Evolutionary conservation across 352 stramenopile species (phyloP), one percentile per base, ranked within the genome.

Genomic region (Blastocystis sp.): DNA sequence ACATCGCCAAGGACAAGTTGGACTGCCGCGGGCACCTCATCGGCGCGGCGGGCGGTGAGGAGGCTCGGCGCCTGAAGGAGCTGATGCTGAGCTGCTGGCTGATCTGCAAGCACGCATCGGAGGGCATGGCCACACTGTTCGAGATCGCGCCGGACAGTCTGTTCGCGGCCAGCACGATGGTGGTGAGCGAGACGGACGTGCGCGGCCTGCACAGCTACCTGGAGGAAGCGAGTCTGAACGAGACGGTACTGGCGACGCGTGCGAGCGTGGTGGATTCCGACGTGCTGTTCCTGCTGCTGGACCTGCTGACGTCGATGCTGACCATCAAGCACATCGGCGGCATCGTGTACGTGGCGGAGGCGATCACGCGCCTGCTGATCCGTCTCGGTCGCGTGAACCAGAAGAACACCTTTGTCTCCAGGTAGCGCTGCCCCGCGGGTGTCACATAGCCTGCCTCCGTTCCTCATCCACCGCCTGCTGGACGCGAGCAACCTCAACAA

Each of bases 321-420:
- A 84, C 74, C 4, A 84, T 84, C 53, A 84, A 84, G 45, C 74
- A 84, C 60, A 84, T 84, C 34, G 74, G 74, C 7, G 74, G 74
- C n/a, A 84, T 84, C 40, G 61, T 84, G 38, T 84, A 69, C 56
- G 74, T 84, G 53, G 74, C 74, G 11, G 74, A 84, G 2, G 74
- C 74, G 2, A 84, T 84, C 38, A 67, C 74, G 14, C 56, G 10
- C 0, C 65, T 84, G 41, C 48, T 84, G 41, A 61, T 48, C 4
- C 74, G 60, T 48, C 45, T 84, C 2, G 66, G n/a, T 23, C 2
- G 28, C 4, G 9, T 84, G 41, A 48, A 43, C 14, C 40, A 61
- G 21, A 17, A 48, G 21, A 84, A 84, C 66, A 7, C 40, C 2
- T 70, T 84, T 19, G 2, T 84, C 2, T 17, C 74, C 4, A 41